These are phyloP conservation scores for Bromus sterilis DNA, from an alignment of 176 grass and related monocot genomes.

Conservation along the genomic window DNA sequence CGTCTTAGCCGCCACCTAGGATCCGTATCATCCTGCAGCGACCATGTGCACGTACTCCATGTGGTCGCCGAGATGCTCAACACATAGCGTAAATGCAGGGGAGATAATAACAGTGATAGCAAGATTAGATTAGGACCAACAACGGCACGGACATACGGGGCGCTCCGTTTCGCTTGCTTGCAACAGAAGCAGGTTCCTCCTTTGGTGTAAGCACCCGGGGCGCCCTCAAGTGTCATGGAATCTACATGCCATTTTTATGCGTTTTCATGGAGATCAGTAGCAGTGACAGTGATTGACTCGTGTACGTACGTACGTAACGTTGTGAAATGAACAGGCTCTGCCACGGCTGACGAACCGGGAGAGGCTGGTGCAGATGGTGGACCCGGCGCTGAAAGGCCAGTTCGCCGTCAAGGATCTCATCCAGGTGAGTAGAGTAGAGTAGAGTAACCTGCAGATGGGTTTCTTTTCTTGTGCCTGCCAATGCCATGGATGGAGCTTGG, in stretches of 20 bases:
- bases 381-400: constrained; percentile 64
- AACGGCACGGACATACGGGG: too few species aligned
- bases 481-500: too few species aligned
- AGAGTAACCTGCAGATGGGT: too few species aligned
- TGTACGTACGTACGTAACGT: background rate
- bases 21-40: background rate
- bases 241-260: background rate
- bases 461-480: too few species aligned
- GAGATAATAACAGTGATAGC: background rate
- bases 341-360: too few species aligned
- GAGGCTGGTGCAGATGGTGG: too few species aligned
- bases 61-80: background rate
- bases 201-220: background rate
- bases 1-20: background rate
- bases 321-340: constrained; percentile 35
- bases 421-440: too few species aligned
- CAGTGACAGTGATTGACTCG: background rate
- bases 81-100: background rate
- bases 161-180: background rate
- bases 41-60: background rate
- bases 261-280: background rate
- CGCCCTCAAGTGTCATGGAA: background rate
- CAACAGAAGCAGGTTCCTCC: background rate
- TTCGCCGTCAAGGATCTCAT: constrained; percentile 77
- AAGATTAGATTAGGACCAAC: background rate